A percentile compares a stretch with the other conserved stretches of the same genome.
These are phyloP conservation scores for Aspergillus pseudoterreus DNA, from an alignment of 2,329 filamentous ascomycete genomes.

Conservation along the genomic window DNA sequence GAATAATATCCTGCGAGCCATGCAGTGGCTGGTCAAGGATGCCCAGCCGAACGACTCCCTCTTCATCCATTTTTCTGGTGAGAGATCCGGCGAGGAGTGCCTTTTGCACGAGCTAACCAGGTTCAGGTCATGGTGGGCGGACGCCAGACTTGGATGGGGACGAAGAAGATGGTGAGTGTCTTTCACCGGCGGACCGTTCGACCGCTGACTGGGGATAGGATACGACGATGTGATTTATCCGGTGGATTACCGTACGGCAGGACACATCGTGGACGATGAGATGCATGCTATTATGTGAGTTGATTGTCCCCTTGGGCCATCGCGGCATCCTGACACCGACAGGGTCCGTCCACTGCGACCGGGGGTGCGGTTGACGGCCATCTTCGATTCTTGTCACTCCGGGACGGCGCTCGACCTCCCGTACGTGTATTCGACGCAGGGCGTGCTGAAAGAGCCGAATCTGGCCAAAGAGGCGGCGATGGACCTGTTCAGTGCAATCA, in stretches of 20 bases:
- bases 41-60: constrained; percentile 88
- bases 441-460: constrained; percentile 65
- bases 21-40: constrained; percentile 98
- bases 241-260: constrained; percentile 64
- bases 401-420: constrained; percentile 64
- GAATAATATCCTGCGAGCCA: constrained; percentile 87
- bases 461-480: constrained; percentile 64
- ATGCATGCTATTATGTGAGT: constrained; percentile 65
- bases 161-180: constrained; percentile 59
- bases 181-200: background rate
- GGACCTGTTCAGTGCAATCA: constrained; percentile 62
- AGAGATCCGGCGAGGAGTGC: constrained; percentile 14
- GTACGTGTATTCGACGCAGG: constrained; percentile 65
- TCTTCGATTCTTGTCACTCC: constrained; percentile 66
- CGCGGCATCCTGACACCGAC: background rate
- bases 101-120: background rate
- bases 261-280: constrained; percentile 74
- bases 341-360: constrained; percentile 70
- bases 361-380: constrained; percentile 74
- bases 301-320: too few species aligned
- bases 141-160: constrained; percentile 70
- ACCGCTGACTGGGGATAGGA: constrained; percentile 29
- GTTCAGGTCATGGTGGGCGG: constrained; percentile 67
- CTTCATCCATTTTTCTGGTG: constrained; percentile 95
- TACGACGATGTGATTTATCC: constrained; percentile 77